phyloP scores from a whole-genome alignment of 495 filamentous ascomycete species.

The Aspergillus panamensis region DNA sequence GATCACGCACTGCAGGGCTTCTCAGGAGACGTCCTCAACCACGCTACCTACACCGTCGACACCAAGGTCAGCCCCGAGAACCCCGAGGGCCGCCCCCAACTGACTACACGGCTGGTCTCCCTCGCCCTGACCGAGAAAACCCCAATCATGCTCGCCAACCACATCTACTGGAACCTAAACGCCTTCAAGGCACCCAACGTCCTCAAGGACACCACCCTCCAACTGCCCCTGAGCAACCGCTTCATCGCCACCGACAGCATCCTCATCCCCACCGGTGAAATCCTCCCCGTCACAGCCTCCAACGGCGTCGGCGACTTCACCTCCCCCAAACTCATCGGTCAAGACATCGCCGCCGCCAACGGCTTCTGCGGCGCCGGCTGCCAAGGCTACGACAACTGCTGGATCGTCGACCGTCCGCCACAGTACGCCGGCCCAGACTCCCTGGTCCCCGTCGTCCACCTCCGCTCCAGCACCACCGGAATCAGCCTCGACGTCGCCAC shows the following conservation, averaged over 20 bases:
- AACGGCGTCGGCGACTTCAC: constrained; percentile 72
- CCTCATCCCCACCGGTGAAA: constrained; percentile 72
- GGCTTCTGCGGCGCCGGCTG: constrained; percentile 69
- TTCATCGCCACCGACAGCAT: constrained; percentile 72
- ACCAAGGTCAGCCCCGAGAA: constrained; percentile 33
- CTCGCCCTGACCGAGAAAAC: constrained; percentile 75
- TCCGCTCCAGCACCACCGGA: constrained; percentile 57
- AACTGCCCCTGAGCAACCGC: constrained; percentile 66
- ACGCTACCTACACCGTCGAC: constrained; percentile 68
- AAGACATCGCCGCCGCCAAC: constrained; percentile 56
- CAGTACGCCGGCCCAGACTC: constrained; percentile 59
- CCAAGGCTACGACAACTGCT: constrained; percentile 75
- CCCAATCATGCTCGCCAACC: constrained; percentile 78
- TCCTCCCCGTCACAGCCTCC: constrained; percentile 55
- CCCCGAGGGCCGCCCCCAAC: constrained; percentile 41
- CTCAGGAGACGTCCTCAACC: constrained; percentile 73
- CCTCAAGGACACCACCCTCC: constrained; percentile 70
- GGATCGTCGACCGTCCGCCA: constrained; percentile 61
- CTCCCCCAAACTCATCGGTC: constrained; percentile 69
- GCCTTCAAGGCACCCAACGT: constrained; percentile 65
- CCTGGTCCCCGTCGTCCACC: constrained; percentile 59
- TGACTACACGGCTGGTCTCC: constrained; percentile 51
- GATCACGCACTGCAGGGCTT: constrained; percentile 75
- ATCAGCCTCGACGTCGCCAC: constrained; percentile 70
- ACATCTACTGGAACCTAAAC: constrained; percentile 89